A percentile compares a stretch with the other conserved stretches of the same genome.
Evolutionary conservation across 169 alveolate species (phyloP).

Genomic region (Amoebophrya sp.): DNA sequence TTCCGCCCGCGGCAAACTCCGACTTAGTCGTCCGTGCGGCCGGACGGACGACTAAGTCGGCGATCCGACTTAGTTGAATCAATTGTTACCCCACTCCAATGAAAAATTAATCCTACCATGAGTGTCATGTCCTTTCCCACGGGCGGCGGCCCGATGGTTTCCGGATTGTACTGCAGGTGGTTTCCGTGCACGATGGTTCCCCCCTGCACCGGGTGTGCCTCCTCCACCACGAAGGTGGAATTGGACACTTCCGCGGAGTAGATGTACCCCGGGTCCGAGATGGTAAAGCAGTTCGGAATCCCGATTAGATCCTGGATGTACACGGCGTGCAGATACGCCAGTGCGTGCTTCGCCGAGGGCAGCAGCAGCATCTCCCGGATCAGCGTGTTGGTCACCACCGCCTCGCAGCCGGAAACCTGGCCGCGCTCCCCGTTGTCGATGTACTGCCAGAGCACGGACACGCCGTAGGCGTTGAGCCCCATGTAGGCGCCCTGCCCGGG

Average conservation of each 20-base stretch:
- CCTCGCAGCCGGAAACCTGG: neutral
- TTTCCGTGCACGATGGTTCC: slow-evolving; percentile 9
- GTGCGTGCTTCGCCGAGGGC: neutral
- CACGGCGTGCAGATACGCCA: neutral
- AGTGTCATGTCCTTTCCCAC: neutral
- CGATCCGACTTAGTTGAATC: too few relatives aligned
- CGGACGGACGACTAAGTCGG: too few relatives aligned
- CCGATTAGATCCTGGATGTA: neutral
- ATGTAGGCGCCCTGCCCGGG: neutral
- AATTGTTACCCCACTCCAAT: too few relatives aligned
- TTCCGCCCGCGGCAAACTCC: too few relatives aligned
- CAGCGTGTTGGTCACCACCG: slow-evolving; percentile 20
- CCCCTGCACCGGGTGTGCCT: neutral
- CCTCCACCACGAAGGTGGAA: neutral
- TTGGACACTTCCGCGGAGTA: neutral
- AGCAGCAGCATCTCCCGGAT: slow-evolving; percentile 6
- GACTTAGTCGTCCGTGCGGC: too few relatives aligned
- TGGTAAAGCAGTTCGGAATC: neutral
- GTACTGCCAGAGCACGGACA: neutral
- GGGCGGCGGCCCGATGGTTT: neutral
- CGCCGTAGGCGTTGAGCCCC: slow-evolving; percentile 12
- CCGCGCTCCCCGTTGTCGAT: slow-evolving; percentile 9
- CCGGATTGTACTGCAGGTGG: neutral
- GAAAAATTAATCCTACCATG: too few relatives aligned
- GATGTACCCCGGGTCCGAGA: neutral